phyloP scores from a whole-genome alignment of 163 green algal species.

The Botryococcus braunii region DNA sequence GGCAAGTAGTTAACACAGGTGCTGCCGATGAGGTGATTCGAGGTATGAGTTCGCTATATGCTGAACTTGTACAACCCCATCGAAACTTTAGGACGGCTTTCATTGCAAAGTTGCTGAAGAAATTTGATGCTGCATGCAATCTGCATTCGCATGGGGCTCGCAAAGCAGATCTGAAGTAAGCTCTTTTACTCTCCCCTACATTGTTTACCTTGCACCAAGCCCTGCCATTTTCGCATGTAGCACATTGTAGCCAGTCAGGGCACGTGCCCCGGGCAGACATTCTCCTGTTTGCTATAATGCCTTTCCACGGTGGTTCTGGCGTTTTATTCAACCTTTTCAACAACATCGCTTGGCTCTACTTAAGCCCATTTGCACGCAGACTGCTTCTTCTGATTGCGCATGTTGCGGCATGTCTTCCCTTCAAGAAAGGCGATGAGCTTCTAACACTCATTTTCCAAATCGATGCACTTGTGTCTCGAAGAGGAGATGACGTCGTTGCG shows the following conservation, averaged over 20 bases:
- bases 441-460: conserved; percentile 25
- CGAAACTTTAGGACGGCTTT: conserved; percentile 36
- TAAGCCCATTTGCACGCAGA: conserved; percentile 7
- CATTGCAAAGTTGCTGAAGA: conserved; percentile 43
- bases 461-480: conserved; percentile 14
- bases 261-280: background rate
- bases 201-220: too few relatives aligned
- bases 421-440: conserved; percentile 54
- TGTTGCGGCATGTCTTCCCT: conserved; percentile 47
- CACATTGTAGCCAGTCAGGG: background rate
- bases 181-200: too few relatives aligned
- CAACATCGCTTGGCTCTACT: background rate
- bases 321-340: background rate
- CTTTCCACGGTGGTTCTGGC: background rate
- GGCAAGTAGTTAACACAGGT: background rate
- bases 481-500: conserved; percentile 19
- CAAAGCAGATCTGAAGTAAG: conserved; percentile 11
- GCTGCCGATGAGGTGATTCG: conserved; percentile 2
- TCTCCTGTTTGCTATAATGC: background rate
- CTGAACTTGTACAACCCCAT: conserved; percentile 29
- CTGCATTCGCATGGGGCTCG: conserved; percentile 6
- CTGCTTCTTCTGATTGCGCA: conserved; percentile 42
- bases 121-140: conserved; percentile 37
- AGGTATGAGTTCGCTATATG: conserved; percentile 37
- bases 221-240: background rate